Conservation (phyloP, 352 stramenopile genomes). For the Pythium insidiosum region DNA sequence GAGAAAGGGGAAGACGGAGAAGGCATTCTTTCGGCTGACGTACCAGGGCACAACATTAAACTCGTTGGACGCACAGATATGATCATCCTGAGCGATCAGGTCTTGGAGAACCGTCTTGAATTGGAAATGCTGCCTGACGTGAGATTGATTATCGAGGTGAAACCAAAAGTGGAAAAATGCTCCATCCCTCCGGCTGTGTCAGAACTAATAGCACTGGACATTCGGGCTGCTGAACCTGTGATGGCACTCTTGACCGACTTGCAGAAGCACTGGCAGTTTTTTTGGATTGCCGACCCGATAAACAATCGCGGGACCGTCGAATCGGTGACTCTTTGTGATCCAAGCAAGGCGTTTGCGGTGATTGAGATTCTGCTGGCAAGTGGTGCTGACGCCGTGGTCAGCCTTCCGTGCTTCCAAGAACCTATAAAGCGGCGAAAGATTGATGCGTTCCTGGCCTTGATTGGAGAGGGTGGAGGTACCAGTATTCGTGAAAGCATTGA, state of each 20-base stretch:
- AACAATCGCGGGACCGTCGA: conserved; percentile 11
- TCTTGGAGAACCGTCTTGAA: conserved; percentile 3
- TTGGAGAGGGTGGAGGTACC: conserved; percentile 9
- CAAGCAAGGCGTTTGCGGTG: conserved; percentile 18
- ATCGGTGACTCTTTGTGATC: conserved; percentile 9
- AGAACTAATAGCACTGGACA: conserved; percentile 33
- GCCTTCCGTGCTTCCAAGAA: conserved; percentile 18
- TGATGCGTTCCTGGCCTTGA: conserved; percentile 6
- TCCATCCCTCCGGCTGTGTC: conserved; percentile 25
- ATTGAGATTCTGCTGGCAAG: conserved; percentile 14
- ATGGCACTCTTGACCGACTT: conserved; percentile 40
- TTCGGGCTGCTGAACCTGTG: conserved; percentile 23
- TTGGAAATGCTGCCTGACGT: conserved; percentile 20
- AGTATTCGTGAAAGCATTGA: conserved; percentile 17
- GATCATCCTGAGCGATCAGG: conserved; percentile 26
- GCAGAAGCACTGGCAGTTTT: conserved; percentile 23
- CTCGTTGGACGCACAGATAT: conserved; percentile 30
- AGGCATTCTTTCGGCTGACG: conserved; percentile 21
- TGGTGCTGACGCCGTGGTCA: conserved; percentile 11
- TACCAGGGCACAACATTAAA: conserved; percentile 23
- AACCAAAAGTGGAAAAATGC: conserved; percentile 15
- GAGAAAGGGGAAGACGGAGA: conserved; percentile 9
- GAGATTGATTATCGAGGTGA: conserved; percentile 44
- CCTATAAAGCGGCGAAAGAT: conserved; percentile 20
- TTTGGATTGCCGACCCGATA: conserved; percentile 26